These are phyloP conservation scores for Vigna mungo DNA, from an alignment of 306 rosid species.

Conservation along the genomic window DNA sequence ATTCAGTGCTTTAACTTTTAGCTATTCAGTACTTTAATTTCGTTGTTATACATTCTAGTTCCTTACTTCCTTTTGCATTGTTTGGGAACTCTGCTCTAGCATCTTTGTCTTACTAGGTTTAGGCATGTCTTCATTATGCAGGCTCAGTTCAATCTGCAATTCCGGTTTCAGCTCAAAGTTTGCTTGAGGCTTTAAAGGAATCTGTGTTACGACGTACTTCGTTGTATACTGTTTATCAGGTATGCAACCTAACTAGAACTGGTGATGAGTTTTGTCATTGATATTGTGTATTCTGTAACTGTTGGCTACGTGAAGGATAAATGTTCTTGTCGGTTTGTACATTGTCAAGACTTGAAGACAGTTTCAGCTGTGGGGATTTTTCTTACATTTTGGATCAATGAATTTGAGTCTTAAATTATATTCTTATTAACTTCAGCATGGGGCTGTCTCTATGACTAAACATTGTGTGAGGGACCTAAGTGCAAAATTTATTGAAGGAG, in stretches of 20 bases:
- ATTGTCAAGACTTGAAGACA: conserved; percentile 25
- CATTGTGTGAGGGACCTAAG: not conserved
- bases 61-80: conserved; percentile 22
- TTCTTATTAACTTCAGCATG: not conserved
- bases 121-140: conserved; percentile 45
- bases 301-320: conserved; percentile 25
- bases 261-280: conserved; percentile 7
- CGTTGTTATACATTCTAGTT: not conserved
- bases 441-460: not conserved
- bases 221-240: conserved; percentile 76
- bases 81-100: conserved; percentile 30
- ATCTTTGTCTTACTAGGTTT: conserved; percentile 31
- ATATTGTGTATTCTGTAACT: not conserved
- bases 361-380: conserved; percentile 25
- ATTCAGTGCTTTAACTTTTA: not conserved
- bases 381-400: conserved; percentile 20
- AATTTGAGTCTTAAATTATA: conserved; percentile 11
- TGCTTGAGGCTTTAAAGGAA: conserved; percentile 74
- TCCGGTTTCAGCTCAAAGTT: conserved; percentile 55
- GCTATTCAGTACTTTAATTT: conserved; percentile 20
- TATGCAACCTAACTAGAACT: conserved; percentile 42
- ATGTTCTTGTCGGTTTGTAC: conserved; percentile 24
- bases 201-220: conserved; percentile 86
- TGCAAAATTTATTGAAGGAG: no score
- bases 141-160: conserved; percentile 53